A percentile compares a stretch with the other conserved stretches of the same genome.
Evolutionary conservation across 2,329 filamentous ascomycete genomes (phyloP).

Genomic region (Zelopaecilomyces penicillatus): DNA sequence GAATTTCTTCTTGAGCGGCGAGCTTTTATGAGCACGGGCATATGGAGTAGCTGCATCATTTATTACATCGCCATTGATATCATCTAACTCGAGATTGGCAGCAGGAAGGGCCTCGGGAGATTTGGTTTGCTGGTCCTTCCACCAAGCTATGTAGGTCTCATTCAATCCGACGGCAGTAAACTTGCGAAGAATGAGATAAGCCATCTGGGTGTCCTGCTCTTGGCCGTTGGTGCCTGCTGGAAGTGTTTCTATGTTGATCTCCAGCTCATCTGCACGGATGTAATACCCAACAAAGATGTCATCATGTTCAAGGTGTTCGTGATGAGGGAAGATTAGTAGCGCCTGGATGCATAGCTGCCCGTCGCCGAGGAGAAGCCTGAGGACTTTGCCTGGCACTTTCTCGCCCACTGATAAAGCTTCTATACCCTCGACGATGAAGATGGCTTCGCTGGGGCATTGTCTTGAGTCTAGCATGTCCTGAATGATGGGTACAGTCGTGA

Average conservation of each 20-base stretch:
- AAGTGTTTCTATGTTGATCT: slow-evolving; percentile 16
- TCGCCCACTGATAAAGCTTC: slow-evolving; percentile 27
- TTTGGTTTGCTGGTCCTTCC: slow-evolving; percentile 9
- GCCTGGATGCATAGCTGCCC: slow-evolving; percentile 48
- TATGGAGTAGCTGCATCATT: not conserved
- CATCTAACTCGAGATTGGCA: not conserved
- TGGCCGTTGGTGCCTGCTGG: not conserved
- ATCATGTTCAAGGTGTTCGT: slow-evolving; percentile 37
- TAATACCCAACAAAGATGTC: slow-evolving; percentile 41
- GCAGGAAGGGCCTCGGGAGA: not conserved
- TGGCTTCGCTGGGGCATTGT: slow-evolving; percentile 37
- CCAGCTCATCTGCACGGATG: slow-evolving; percentile 36
- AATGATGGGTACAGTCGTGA: slow-evolving; percentile 33
- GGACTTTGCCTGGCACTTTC: slow-evolving; percentile 31
- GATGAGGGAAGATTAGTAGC: slow-evolving; percentile 36
- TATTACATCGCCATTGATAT: not conserved
- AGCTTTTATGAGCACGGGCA: not conserved
- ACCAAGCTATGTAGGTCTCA: slow-evolving; percentile 25
- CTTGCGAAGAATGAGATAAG: slow-evolving; percentile 38
- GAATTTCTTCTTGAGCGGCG: not conserved
- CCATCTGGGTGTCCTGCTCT: slow-evolving; percentile 20
- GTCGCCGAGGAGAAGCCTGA: slow-evolving; percentile 44
- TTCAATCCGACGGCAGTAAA: slow-evolving; percentile 41
- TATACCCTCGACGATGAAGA: slow-evolving; percentile 43
- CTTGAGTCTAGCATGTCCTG: slow-evolving; percentile 39